These are phyloP conservation scores for Paxillus ammoniavirescens DNA, from an alignment of 768 basidiomycete species.

Conservation along the genomic window DNA sequence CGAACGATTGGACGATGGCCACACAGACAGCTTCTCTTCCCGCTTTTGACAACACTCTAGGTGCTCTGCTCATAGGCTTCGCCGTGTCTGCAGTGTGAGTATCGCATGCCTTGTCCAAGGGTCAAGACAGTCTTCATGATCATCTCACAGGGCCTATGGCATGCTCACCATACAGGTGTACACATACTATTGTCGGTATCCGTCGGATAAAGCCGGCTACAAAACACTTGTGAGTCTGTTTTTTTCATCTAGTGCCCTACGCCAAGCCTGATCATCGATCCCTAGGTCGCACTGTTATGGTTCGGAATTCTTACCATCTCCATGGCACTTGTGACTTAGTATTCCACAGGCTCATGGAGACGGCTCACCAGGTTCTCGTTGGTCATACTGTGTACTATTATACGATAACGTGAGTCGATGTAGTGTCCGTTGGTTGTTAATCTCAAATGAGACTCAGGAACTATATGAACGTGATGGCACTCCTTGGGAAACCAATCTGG, in stretches of 20 bases:
- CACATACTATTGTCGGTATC: conserved; percentile 55
- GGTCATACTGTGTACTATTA: conserved; percentile 55
- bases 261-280: not conserved
- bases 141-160: conserved; percentile 44
- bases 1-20: conserved; percentile 14
- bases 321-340: not conserved
- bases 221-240: conserved; percentile 47
- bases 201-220: conserved; percentile 48
- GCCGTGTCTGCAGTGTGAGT: conserved; percentile 42
- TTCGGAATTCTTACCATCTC: conserved; percentile 13
- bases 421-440: not conserved
- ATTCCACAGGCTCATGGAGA: conserved; percentile 42
- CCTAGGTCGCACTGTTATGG: conserved; percentile 35
- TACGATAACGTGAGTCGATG: conserved; percentile 44
- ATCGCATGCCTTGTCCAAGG: not conserved
- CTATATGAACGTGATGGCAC: conserved; percentile 35
- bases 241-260: not conserved
- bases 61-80: conserved; percentile 61
- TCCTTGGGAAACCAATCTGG: conserved; percentile 45
- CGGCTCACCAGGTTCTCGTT: conserved; percentile 49
- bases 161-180: conserved; percentile 53
- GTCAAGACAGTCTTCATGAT: conserved; percentile 15
- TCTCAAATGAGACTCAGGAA: conserved; percentile 33
- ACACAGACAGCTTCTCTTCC: not conserved
- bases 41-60: conserved; percentile 49